Base-by-base conservation (phyloP, 345 rosid species). In the Aethionema arabicum region DNA sequence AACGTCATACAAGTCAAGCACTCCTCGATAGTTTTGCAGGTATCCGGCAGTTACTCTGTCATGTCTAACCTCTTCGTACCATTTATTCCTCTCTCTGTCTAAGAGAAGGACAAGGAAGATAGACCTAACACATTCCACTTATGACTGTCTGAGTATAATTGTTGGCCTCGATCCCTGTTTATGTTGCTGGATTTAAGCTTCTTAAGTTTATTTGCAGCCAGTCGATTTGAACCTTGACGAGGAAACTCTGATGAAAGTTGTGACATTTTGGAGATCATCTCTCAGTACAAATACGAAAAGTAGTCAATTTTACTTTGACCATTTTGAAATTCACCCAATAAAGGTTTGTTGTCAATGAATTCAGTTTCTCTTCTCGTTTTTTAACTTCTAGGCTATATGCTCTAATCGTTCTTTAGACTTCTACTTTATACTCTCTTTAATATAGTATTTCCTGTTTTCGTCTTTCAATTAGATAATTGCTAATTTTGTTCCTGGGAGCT, bases 241-340 rank as follows among this genome's bases (percentile, higher is more conserved):
- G 79, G 96, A 85, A 81, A 83, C 95, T 51, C 69, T 92, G 42
- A 83, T 86, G 95, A 88, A 80, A 82, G 53, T 85, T 64, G 93
- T 83, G 68, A 72, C 95, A 67, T 88, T 91, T 73, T 91, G 87
- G 90, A 84, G 98, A 76, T 70, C 84, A 54, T 88, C 96, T 66
- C 89, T 86, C 44, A 83, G 90, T 60, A 78, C 95, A 40, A 83
- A 46, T 57, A 76, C 83, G 66, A 80, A 76, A 46, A 85, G 93
- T 81, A 84, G 55, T 72, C 95, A 80, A 68, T 86, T 78, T 67
- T 88, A 92, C 78, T 88, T 92, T 70, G 95, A 91, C 71, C 79
- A 88, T 80, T 86, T 91, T 81, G 98, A 88, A 80, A 80, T 88
- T 72, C 98, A 88, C 66, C 98, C 98, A 6, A 70, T 92, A 65